Conservation (phyloP, 1,284 basidiomycete species). For the Chalciporus sp. region DNA sequence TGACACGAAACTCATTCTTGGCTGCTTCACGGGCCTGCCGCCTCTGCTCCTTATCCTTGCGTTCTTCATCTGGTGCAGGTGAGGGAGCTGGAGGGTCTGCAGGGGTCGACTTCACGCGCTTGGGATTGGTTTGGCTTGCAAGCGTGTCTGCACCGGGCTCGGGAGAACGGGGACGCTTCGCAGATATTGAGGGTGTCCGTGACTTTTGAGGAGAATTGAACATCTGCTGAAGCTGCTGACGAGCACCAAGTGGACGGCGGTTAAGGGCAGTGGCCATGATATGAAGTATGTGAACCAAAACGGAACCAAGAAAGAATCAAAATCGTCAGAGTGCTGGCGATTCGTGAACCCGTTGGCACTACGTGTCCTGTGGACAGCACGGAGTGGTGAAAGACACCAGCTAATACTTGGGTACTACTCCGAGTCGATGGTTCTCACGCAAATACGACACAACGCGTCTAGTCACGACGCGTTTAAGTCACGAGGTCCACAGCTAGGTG, state of each 20-base stretch:
- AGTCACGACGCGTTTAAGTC: slow-evolving; percentile 7
- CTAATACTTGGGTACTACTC: too few species aligned
- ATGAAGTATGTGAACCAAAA: neutral
- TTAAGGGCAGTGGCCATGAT: slow-evolving; percentile 42
- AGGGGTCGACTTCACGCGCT: slow-evolving; percentile 35
- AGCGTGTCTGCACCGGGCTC: slow-evolving; percentile 45
- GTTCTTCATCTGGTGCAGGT: slow-evolving; percentile 32
- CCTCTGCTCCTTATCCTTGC: slow-evolving; percentile 44
- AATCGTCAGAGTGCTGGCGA: neutral
- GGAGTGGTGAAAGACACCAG: slow-evolving; percentile 6
- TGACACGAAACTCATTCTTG: slow-evolving; percentile 76
- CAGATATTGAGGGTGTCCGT: slow-evolving; percentile 26
- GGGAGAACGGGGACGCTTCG: slow-evolving; percentile 69
- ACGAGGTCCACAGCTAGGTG: neutral
- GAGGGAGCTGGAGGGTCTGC: slow-evolving; percentile 18
- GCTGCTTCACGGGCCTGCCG: slow-evolving; percentile 58
- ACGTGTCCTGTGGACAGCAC: neutral
- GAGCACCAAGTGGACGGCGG: slow-evolving; percentile 43
- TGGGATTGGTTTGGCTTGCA: slow-evolving; percentile 24
- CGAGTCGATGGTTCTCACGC: slow-evolving; percentile 28
- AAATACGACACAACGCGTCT: slow-evolving; percentile 22
- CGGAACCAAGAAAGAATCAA: slow-evolving; percentile 9
- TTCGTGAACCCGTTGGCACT: neutral
- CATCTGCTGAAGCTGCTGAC: slow-evolving; percentile 37
- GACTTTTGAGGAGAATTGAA: slow-evolving; percentile 34